Percentiles rank a stretch among this genome's conserved stretches.
phyloP scores from a whole-genome alignment of 2,329 filamentous ascomycete genomes.

The Pseudopithomyces maydicus region DNA sequence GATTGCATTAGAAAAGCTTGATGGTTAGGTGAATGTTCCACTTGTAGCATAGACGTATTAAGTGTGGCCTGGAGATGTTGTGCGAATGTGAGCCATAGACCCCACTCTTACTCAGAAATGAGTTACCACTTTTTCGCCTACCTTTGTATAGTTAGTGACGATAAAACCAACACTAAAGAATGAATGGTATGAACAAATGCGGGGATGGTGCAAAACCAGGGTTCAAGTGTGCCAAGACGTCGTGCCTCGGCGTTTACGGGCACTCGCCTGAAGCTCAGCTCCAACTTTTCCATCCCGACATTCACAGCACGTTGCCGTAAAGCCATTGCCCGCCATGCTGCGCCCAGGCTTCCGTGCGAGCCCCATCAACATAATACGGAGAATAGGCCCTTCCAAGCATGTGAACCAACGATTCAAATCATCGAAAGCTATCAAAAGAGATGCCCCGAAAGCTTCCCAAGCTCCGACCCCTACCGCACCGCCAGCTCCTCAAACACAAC shows the following conservation, averaged over 20 bases:
- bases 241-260: slow-evolving; percentile 28
- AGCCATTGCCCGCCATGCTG: slow-evolving; percentile 23
- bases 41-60: too few relatives aligned
- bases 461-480: slow-evolving; percentile 4
- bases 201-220: background rate
- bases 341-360: slow-evolving; percentile 16
- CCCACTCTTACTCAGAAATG: too few relatives aligned
- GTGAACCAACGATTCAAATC: slow-evolving; percentile 1
- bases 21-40: too few relatives aligned
- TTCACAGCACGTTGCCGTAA: background rate
- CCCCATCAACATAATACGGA: slow-evolving; percentile 3
- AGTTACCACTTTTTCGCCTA: too few relatives aligned
- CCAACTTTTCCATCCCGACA: slow-evolving; percentile 8
- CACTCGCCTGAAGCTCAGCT: background rate
- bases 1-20: background rate
- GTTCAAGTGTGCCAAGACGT: slow-evolving; percentile 30
- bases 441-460: slow-evolving; percentile 4
- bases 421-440: background rate
- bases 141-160: too few relatives aligned
- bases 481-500: too few relatives aligned
- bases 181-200: background rate
- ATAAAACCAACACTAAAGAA: too few relatives aligned
- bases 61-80: too few relatives aligned
- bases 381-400: background rate
- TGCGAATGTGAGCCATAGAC: too few relatives aligned